Base-by-base conservation (phyloP, 768 basidiomycete genomes). In the Exidia glandulosa region DNA sequence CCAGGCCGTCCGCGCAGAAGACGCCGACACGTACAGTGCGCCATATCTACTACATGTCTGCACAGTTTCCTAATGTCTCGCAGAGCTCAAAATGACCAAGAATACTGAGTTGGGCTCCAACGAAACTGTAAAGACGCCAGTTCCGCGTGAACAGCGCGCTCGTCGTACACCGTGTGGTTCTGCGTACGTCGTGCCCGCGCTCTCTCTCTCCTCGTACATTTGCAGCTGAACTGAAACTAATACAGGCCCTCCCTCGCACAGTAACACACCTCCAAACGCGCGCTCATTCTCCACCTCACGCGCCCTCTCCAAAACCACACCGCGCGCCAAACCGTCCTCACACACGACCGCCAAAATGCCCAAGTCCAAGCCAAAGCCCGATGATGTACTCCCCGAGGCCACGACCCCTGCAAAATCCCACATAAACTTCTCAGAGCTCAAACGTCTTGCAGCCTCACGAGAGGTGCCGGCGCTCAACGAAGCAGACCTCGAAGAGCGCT, bases 51-150 rank as follows among this genome's bases (percentile, higher is more conserved):
- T 1, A 1, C 41, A 45, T 36, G 36, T 10, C 19, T 23, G 16
- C 12, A 45, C 41, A 6, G 41, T 3, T 19, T 10, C 16, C 12
- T 14, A 13, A 36, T 36, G 7, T 36, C n/a, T n/a, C n/a, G 3
- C 65, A 92, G 91, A 78, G 60, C 69, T 96, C 32, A 80, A 81
- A 41, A 76, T 95, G 50, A 92, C 86, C 2, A 73, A 83, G 47
- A 79, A 94, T 58, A 94, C 91, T 0, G 94, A 96, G 66, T 75
- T 95, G 7, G 94, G 93, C 4, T 83, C 86, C 59, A 96, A 97
- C 66, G 81, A 86, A 1, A 77, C 84, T 2, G 82, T 95, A 65
- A 92, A 87, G 72, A 77, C 72, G 54, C 81, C 85, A 10, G 72
- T 71, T n/a, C 74, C 73, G 1, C 64, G 74, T 13, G 60, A 73